Base-by-base conservation (phyloP, 2,329 filamentous ascomycete species). In the Neonectria neomacrospora region DNA sequence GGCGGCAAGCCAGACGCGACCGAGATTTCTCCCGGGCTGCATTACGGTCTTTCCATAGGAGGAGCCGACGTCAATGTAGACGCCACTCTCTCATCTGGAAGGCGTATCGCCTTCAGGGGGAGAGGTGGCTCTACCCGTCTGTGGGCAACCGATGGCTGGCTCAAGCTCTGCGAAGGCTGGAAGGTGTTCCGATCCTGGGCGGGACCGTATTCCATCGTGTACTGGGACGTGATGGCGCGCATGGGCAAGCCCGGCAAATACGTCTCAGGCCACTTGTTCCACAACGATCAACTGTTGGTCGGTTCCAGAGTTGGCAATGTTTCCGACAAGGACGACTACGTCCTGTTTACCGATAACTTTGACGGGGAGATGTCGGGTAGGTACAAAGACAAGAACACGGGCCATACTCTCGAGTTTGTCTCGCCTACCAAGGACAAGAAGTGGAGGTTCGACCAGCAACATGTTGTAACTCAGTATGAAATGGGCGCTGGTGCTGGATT, bases 391-490 rank as follows among this genome's bases (percentile, higher is more conserved):
- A 53, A 53, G 30, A 53, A 53, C 50, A 53, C 50, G 16, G 50
- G 50, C 50, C 50, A 53, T 37, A 32, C 26, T 53, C 30, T 53
- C 16, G 50, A 53, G 30, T 53, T 53, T 37, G 50, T 37, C 30
- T 53, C 50, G 30, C 50, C 50, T 37, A 53, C 50, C 18, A 53
- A 37, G 18, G 30, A 53, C 50, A 53, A 53, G 50, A 53, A 53
- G 34, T 53, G 50, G 50, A 53, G 16, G 30, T 53, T 53, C 50
- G 50, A 53, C 50, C 6, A 39, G 50, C 2, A 53, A 53, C 50
- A 53, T 53, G 34, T 53, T 53, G 50, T 53, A 37, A 53, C 50
- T 20, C 50, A 53, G 50, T 53, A 53, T 53, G 50, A 53, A 53
- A 53, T 53, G 30, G 50, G 50, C 37, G 50, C 50, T 53, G 50